A percentile compares a stretch with the other conserved stretches of the same genome.
Evolutionary conservation across 768 basidiomycete species (phyloP).

Genomic region (Collybiopsis confluens): DNA sequence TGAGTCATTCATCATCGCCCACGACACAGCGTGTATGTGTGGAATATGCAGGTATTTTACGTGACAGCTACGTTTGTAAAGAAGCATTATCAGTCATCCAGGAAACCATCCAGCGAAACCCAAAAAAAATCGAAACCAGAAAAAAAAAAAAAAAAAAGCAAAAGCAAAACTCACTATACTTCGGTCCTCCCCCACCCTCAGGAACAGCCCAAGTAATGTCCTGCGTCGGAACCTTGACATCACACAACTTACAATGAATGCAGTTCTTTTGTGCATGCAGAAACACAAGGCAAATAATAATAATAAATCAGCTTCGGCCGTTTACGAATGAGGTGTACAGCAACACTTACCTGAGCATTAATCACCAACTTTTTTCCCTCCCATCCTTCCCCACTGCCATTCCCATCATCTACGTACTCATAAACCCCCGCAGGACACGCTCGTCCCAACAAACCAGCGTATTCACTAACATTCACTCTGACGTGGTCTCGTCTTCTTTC

Average conservation of each 20-base stretch:
- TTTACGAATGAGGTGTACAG: too few species aligned
- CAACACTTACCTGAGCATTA: conserved; percentile 78
- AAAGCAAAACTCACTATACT: conserved; percentile 66
- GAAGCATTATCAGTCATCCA: too few species aligned
- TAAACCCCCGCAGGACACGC: conserved; percentile 97
- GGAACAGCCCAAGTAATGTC: conserved; percentile 98
- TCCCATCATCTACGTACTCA: conserved; percentile 77
- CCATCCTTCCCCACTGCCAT: conserved; percentile 48
- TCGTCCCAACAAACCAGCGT: conserved; percentile 80
- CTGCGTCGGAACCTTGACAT: conserved; percentile 93
- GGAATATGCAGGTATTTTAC: too few species aligned
- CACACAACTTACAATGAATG: conserved; percentile 93
- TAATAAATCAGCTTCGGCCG: too few species aligned
- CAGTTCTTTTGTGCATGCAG: conserved; percentile 69
- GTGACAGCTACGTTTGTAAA: too few species aligned
- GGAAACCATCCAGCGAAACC: not conserved
- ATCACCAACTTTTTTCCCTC: conserved; percentile 88
- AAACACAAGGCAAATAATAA: too few species aligned
- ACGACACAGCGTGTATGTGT: too few species aligned
- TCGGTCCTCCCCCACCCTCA: conserved; percentile 94
- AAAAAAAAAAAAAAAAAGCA: not conserved
- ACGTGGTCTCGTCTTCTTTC: conserved; percentile 62
- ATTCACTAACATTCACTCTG: conserved; percentile 67
- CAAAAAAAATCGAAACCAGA: not conserved
- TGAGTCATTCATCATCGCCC: too few species aligned